Base-by-base conservation (phyloP, 2,329 filamentous ascomycete genomes). In the Aspergillus proliferans region DNA sequence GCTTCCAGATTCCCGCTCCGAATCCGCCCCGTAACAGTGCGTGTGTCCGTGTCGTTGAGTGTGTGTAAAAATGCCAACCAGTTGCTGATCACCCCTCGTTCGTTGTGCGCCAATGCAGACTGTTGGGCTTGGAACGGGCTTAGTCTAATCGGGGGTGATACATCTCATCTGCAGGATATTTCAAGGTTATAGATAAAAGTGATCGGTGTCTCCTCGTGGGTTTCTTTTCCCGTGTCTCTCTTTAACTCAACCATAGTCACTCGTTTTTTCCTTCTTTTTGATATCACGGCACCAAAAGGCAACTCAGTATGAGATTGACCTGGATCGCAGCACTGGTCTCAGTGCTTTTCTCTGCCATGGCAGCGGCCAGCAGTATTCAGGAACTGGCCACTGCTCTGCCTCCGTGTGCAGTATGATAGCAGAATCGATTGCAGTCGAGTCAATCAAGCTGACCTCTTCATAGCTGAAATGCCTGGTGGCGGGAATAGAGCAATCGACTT, bases 401-500 rank as follows among this genome's bases (percentile, higher is more conserved):
- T 4, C 24, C 48, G 15, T 63, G 59, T 40, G 59, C 55, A n/a
- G 60, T 63, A 60, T 3, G 58, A 43, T 40, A 15, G n/a, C n/a
- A 22, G 19, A 40, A 19, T 18, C 34, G 7, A 18, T 15, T 36
- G 10, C 19, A 10, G n/a, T 40, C 19, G 15, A 28, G 8, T 21
- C 24, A 26, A 12, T 18, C 8, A 6, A 40, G 18, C 49, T 54
- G 34, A 53, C 44, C 10, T 9, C 9, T 41, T 12, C 22, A 10
- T 48, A 64, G 62, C 42, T 63, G n/a, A 12, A 53, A 38, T 64
- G 61, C 30, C 58, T 64, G 48, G 49, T 46, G 5, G 28, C 39
- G 21, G 55, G 58, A 2, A 50, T 69, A 18, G 56, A 64, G 4
- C 55, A 61, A 51, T 73, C 71, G 1, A 53, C 52, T 8, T 75